Evolutionary conservation across 2,329 filamentous ascomycete species (phyloP), one percentile per base, ranked within the genome.

Genomic region (Colletotrichum euphorbiae): DNA sequence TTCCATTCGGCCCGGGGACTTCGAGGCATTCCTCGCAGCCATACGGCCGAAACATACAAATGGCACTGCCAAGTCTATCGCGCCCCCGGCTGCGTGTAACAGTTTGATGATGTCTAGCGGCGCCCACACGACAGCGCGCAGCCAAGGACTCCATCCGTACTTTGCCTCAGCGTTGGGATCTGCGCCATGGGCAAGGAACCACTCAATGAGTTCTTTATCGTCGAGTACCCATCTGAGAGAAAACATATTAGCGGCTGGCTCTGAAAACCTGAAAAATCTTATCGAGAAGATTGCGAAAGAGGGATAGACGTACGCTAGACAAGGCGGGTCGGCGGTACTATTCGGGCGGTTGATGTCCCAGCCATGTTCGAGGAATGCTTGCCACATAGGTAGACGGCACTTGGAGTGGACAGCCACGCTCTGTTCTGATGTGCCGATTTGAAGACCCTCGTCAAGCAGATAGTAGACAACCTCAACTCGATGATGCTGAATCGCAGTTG

Each of bases 111-210:
- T 43, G 12, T 43, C 42, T 15, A 43, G n/a, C 13, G 42, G 42
- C n/a, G 42, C 42, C 42, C 42, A 43, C 42, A 43, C 28, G 3
- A 52, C 17, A 17, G 48, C 48, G 8, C 48, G 48, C 21, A 52
- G 28, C 48, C 48, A 52, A 17, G 48, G 48, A 13, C 12, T 52
- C 48, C 48, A 52, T 24, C 48, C 48, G n/a, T 52, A 52, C n/a
- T 17, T 15, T 9, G 48, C 48, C 21, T 52, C 48, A 4, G 48
- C 48, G 13, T 52, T 52, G 13, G 48, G 48, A 8, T 52, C 24
- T 3, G 48, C 48, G 15, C 48, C 48, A 36, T 52, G 48, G 15
- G 24, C 28, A 8, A 52, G 28, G 15, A 33, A 52, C 48, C 48
- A 52, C 48, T 36, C 28, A 12, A 52, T 28, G 17, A 52, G 12